phyloP scores from a whole-genome alignment of 2,329 filamentous ascomycete species.

The Mariannaea elegans region DNA sequence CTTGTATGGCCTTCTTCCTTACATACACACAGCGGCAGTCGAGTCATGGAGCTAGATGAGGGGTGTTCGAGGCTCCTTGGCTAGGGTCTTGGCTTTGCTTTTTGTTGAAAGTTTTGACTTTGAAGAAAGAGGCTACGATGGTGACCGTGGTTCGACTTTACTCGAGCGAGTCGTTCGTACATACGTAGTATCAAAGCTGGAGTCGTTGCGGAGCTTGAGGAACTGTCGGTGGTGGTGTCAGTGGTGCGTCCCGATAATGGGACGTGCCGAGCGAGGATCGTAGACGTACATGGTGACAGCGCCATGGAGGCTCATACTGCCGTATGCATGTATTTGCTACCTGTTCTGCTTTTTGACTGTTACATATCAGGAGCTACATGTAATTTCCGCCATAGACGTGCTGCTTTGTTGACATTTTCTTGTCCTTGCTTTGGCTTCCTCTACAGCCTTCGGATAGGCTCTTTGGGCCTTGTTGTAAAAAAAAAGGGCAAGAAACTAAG shows the following conservation, averaged over 20 bases:
- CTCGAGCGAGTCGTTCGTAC: constrained; percentile 14
- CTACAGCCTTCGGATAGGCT: too few species aligned
- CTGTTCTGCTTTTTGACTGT: not conserved
- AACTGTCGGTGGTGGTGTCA: not conserved
- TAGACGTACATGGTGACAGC: not conserved
- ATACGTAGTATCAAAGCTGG: constrained; percentile 6
- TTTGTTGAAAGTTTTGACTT: not conserved
- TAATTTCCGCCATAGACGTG: too few species aligned
- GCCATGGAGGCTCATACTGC: not conserved
- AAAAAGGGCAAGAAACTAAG: too few species aligned
- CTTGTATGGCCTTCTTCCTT: not conserved
- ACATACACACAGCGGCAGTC: not conserved
- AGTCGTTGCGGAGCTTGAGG: constrained; percentile 3
- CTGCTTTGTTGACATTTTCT: too few species aligned
- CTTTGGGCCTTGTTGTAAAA: too few species aligned
- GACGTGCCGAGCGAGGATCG: constrained; percentile 4
- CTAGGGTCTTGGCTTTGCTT: not conserved
- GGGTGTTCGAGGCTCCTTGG: not conserved
- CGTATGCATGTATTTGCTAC: not conserved
- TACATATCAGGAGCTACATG: too few species aligned
- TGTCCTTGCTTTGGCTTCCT: too few species aligned
- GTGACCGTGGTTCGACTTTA: constrained; percentile 9
- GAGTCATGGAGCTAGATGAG: not conserved
- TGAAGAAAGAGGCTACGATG: not conserved
- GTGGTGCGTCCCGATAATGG: not conserved